phyloP scores from a whole-genome alignment of 2,329 filamentous ascomycete genomes.

The Thermothelomyces thermophilus region DNA sequence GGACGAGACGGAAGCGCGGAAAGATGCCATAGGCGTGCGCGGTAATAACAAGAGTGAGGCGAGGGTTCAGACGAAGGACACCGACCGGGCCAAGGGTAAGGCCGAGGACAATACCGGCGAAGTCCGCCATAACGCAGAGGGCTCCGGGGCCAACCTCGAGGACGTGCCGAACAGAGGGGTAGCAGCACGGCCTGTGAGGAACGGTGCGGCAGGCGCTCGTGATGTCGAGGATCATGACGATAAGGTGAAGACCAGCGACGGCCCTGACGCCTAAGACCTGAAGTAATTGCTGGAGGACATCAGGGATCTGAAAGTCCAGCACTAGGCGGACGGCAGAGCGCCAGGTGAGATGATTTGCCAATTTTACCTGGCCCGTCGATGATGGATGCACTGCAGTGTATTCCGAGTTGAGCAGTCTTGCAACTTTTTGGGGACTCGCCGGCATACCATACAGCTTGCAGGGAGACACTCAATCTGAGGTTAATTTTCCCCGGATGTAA shows the following conservation, averaged over 20 bases:
- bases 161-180: not conserved
- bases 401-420: not conserved
- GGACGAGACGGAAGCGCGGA: not conserved
- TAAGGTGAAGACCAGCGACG: not conserved
- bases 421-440: not conserved
- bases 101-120: not conserved
- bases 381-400: not conserved
- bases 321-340: not conserved
- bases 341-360: not conserved
- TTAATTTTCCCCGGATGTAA: too few relatives aligned
- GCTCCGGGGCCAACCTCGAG: not conserved
- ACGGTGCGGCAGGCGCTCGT: not conserved
- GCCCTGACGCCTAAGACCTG: not conserved
- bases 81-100: too few relatives aligned
- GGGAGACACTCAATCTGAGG: constrained; percentile 4
- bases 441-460: not conserved
- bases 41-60: not conserved
- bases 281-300: not conserved
- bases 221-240: too few relatives aligned
- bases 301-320: not conserved
- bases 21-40: not conserved
- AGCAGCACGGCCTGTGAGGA: too few relatives aligned
- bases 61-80: not conserved
- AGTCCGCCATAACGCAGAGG: not conserved
- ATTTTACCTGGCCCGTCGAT: not conserved